Evolutionary conservation across 441 rosid species (phyloP).

Genomic region (Corymbia calophylla): DNA sequence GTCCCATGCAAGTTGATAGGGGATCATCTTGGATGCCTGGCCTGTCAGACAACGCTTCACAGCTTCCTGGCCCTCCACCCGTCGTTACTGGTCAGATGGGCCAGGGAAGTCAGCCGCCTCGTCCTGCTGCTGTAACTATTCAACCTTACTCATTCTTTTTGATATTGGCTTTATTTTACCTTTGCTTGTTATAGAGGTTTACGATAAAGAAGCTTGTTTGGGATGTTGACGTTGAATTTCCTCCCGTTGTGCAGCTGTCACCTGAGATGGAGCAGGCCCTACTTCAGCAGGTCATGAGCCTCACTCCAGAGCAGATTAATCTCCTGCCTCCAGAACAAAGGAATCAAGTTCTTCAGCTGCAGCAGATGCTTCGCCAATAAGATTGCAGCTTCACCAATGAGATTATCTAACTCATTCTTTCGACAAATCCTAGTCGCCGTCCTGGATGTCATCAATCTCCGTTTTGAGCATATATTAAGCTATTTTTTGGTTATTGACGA

Average conservation of each 20-base stretch:
- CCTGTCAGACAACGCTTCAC: constrained; percentile 47
- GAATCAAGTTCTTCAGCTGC: constrained; percentile 91
- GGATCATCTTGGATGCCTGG: constrained; percentile 73
- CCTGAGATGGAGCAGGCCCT: constrained; percentile 95
- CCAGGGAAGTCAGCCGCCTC: constrained; percentile 51
- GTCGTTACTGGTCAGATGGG: constrained; percentile 51
- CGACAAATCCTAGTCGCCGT: neutral
- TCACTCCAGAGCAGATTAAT: constrained; percentile 88
- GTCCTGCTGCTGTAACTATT: constrained; percentile 39
- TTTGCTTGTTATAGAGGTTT: neutral
- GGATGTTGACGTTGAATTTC: neutral
- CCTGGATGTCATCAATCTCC: neutral
- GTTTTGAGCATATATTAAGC: neutral
- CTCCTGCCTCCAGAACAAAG: constrained; percentile 85
- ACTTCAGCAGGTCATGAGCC: constrained; percentile 96
- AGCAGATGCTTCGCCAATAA: constrained; percentile 88
- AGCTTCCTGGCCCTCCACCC: constrained; percentile 45
- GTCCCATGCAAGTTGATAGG: constrained; percentile 60
- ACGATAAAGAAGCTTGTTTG: neutral
- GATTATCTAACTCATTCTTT: neutral
- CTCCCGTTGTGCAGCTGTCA: constrained; percentile 44
- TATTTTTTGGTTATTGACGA: neutral
- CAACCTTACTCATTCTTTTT: neutral
- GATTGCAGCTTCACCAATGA: constrained; percentile 57
- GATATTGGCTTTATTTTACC: neutral